Percentiles rank a stretch among this genome's conserved stretches.
phyloP scores from a whole-genome alignment of 495 filamentous ascomycete species.

The Penicillium ochrochloron region DNA sequence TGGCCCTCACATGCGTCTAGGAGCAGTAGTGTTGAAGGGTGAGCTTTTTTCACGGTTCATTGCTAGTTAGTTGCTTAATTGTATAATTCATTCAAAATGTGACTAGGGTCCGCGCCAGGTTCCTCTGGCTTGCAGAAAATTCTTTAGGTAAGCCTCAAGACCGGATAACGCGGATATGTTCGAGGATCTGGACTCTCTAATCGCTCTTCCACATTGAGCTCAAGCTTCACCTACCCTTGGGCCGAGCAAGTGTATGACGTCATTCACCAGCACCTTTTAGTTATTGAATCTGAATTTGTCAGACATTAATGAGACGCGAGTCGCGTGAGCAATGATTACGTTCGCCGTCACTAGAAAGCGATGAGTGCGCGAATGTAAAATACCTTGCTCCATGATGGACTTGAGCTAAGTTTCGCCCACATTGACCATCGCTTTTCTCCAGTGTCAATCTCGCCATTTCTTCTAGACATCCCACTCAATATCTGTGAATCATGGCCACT shows the following conservation, averaged over 20 bases:
- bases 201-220: slow-evolving; percentile 9
- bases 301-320: not conserved
- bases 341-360: not conserved
- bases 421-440: slow-evolving; percentile 13
- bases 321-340: not conserved
- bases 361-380: not conserved
- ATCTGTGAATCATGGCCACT: slow-evolving; percentile 1
- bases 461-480: slow-evolving; percentile 1
- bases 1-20: too few relatives aligned
- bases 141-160: not conserved
- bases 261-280: slow-evolving; percentile 6
- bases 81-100: too few relatives aligned
- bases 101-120: not conserved
- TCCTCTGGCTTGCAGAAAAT: not conserved
- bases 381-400: slow-evolving; percentile 5
- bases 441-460: slow-evolving; percentile 10
- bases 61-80: too few relatives aligned
- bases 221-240: slow-evolving; percentile 19
- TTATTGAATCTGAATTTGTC: not conserved
- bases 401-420: slow-evolving; percentile 1
- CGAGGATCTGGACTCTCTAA: slow-evolving; percentile 13
- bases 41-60: too few relatives aligned
- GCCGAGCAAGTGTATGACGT: slow-evolving; percentile 13
- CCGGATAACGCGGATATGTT: slow-evolving; percentile 9
- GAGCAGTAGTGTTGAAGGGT: too few relatives aligned